Base-by-base conservation (phyloP, 2,329 filamentous ascomycete genomes). In the Neurospora sp. region DNA sequence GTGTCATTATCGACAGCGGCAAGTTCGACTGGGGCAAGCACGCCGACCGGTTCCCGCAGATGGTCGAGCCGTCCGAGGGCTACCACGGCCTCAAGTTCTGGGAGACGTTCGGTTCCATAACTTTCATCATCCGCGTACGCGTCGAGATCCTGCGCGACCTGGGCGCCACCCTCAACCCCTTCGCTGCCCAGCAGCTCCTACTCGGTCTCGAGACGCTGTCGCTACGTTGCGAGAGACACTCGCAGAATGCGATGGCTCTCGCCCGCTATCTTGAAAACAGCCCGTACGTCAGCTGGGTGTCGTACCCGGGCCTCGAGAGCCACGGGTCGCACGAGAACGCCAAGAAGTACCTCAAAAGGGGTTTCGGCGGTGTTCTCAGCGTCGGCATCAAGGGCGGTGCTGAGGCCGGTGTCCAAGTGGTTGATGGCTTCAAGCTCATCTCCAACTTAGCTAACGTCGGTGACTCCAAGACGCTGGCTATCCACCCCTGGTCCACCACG, bases 361-460 rank as follows among this genome's bases (percentile, higher is more conserved):
- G 95, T 8, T 96, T 91, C 76, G 95, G 95, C 67, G 94, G 96
- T 76, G 94, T 99, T 19, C 81, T 99, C 73, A 96, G 92, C 76
- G 96, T 99, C 76, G 96, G 96, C 68, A 91, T 97, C 72, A 97
- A 96, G 83, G 94, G 95, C 2, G 93, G 92, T 71, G 92, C 88
- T 72, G 85, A 83, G n/a, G 93, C 91, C 17, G 95, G 96, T 72
- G 91, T 89, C 79, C 89, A 93, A 81, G 89, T 98, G 39, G 96
- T 98, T 68, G 96, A 99, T 81, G 89, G 89, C 75, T 96, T 99
- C 84, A 96, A 96, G 86, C 83, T 99, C 75, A 93, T 98, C 76
- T 97, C 93, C 19, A 97, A 98, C 82, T 84, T 98, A 75, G 96
- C 96, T 70, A 99, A 99, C 79, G 94, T 98, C 38, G 95, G 95